Conservation (phyloP, 164 flowering plant species). For the Vitis vinifera region DNA sequence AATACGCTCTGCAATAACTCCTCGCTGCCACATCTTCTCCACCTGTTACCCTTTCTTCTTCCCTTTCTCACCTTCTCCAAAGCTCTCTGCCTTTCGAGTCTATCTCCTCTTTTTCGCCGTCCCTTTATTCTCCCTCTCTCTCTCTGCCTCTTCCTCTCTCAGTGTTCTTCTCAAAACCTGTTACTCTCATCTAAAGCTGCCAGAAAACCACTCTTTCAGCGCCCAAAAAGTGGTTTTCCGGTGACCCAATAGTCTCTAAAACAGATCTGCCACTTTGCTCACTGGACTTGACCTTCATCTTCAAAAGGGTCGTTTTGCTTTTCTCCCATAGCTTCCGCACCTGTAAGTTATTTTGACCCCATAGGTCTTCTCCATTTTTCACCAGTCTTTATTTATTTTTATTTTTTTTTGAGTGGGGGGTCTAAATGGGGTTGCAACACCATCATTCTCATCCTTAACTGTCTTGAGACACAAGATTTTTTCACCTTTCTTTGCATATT, state of each 20-base stretch:
- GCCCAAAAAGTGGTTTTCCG: conserved; percentile 11
- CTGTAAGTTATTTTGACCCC: neutral
- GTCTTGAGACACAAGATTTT: neutral
- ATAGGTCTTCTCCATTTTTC: neutral
- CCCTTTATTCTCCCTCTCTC: conserved; percentile 13
- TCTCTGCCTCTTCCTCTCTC: conserved; percentile 7
- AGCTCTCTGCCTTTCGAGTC: neutral
- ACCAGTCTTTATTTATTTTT: too few relatives aligned
- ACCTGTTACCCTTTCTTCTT: conserved; percentile 17
- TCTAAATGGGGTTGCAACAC: neutral
- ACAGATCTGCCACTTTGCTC: conserved; percentile 8
- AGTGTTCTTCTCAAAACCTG: neutral
- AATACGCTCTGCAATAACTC: conserved; percentile 52
- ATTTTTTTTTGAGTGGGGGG: too few relatives aligned
- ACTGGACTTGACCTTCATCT: neutral
- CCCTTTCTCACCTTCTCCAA: conserved; percentile 6
- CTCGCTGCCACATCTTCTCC: conserved; percentile 36
- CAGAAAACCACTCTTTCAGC: conserved; percentile 2
- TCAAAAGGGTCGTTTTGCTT: neutral
- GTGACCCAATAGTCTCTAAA: neutral
- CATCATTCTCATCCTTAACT: neutral
- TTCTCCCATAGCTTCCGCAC: neutral
- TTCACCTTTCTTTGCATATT: neutral
- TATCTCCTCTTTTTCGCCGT: conserved; percentile 17
- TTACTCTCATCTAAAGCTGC: neutral